Evolutionary conservation across 2,329 filamentous ascomycete genomes (phyloP).

Genomic region (Aspergillus ruber): DNA sequence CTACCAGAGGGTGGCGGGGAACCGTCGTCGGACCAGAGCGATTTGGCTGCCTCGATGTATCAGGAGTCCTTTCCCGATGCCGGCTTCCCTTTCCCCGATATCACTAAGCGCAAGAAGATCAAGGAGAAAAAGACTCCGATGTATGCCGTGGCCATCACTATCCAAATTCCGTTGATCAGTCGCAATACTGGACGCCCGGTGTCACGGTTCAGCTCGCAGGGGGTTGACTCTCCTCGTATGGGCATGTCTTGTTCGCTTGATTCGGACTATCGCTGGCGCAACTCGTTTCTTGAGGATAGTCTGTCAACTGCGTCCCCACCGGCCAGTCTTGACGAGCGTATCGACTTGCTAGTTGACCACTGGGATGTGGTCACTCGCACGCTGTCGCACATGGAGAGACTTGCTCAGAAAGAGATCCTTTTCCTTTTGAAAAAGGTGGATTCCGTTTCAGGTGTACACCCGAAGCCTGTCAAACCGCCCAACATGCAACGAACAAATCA

Average conservation of each 20-base stretch:
- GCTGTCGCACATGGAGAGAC: conserved; percentile 47
- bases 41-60: conserved; percentile 25
- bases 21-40: conserved; percentile 26
- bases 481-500: conserved; percentile 45
- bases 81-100: conserved; percentile 34
- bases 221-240: conserved; percentile 24
- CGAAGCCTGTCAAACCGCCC: conserved; percentile 40
- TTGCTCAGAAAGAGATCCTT: conserved; percentile 48
- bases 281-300: conserved; percentile 32
- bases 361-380: conserved; percentile 55
- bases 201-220: conserved; percentile 29
- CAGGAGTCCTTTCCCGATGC: conserved; percentile 28
- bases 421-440: conserved; percentile 46
- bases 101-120: conserved; percentile 39
- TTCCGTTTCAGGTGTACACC: conserved; percentile 30
- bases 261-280: conserved; percentile 34
- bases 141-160: conserved; percentile 53
- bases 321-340: conserved; percentile 47
- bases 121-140: conserved; percentile 52
- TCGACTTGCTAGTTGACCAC: conserved; percentile 51
- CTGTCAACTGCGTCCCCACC: conserved; percentile 42
- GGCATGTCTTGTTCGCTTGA: conserved; percentile 37
- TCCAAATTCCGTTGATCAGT: conserved; percentile 45
- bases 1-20: conserved; percentile 41
- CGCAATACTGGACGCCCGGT: conserved; percentile 28